Conservation (phyloP, 2,329 filamentous ascomycete genomes). For the Niveomyces coronatus region DNA sequence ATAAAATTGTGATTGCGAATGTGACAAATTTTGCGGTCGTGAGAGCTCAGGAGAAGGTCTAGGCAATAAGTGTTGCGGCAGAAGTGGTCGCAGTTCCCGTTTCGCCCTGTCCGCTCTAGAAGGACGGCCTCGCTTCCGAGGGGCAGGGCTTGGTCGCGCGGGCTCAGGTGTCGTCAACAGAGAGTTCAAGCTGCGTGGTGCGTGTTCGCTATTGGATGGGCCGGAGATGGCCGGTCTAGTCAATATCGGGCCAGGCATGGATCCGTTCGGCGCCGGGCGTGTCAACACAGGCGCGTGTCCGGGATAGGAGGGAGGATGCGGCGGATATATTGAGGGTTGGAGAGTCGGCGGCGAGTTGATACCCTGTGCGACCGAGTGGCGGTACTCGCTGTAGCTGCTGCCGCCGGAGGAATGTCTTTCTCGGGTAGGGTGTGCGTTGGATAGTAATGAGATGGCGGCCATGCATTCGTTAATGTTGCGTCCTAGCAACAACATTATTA, state of each 20-base stretch:
- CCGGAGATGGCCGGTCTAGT: not conserved
- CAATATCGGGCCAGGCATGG: not conserved
- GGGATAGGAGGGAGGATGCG: conserved; percentile 1
- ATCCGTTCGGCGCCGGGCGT: conserved; percentile 8
- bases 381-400: conserved; percentile 6
- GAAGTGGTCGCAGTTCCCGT: conserved; percentile 19
- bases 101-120: conserved; percentile 33
- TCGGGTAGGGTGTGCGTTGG: conserved; percentile 23
- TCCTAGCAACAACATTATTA: conserved; percentile 21
- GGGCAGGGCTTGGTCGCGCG: conserved; percentile 7
- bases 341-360: conserved; percentile 8
- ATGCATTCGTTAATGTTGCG: conserved; percentile 38
- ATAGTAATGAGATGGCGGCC: conserved; percentile 23
- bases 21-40: too few relatives aligned
- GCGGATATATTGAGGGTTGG: conserved; percentile 14
- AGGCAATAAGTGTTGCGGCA: conserved; percentile 24
- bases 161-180: too few relatives aligned
- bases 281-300: conserved; percentile 3
- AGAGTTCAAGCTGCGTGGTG: too few relatives aligned
- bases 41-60: conserved; percentile 15
- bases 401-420: conserved; percentile 19
- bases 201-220: not conserved
- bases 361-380: not conserved
- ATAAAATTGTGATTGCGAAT: not conserved
- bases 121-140: conserved; percentile 36